These are phyloP conservation scores for Metroxylon sagu DNA, from an alignment of 176 grass and related monocot species.

Conservation along the genomic window DNA sequence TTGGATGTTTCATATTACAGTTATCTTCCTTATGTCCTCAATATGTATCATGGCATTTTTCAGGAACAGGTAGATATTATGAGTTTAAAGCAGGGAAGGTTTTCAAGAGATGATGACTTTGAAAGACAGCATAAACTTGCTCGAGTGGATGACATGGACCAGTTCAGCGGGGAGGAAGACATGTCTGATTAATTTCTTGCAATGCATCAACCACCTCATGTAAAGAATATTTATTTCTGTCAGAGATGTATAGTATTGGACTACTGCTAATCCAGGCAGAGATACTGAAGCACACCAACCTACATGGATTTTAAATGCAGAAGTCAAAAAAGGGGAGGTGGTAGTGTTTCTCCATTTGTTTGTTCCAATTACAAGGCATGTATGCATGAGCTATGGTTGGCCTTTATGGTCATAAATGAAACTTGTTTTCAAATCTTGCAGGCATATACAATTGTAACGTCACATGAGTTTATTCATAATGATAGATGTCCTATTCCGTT, in stretches of 20 bases:
- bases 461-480: background rate
- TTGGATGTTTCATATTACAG: background rate
- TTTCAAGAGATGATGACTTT: background rate
- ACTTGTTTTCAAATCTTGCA: background rate
- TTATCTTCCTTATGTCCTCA: conserved; percentile 15
- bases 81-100: conserved; percentile 3
- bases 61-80: background rate
- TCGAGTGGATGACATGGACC: background rate
- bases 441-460: background rate
- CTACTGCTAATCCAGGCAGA: too few relatives aligned
- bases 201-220: background rate
- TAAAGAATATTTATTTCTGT: too few relatives aligned
- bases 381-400: background rate
- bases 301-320: too few relatives aligned
- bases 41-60: background rate
- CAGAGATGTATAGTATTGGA: too few relatives aligned
- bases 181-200: conserved; percentile 2
- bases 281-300: too few relatives aligned
- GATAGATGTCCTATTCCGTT: conserved; percentile 2
- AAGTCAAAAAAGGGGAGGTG: too few relatives aligned
- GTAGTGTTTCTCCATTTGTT: too few relatives aligned
- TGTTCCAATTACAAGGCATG: background rate
- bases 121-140: conserved; percentile 2
- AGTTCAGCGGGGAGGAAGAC: conserved; percentile 5
- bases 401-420: background rate